Evolutionary conservation across 129 eudicot genomes (phyloP), one percentile per base, ranked within the genome.

Genomic region (Glebionis coronaria): DNA sequence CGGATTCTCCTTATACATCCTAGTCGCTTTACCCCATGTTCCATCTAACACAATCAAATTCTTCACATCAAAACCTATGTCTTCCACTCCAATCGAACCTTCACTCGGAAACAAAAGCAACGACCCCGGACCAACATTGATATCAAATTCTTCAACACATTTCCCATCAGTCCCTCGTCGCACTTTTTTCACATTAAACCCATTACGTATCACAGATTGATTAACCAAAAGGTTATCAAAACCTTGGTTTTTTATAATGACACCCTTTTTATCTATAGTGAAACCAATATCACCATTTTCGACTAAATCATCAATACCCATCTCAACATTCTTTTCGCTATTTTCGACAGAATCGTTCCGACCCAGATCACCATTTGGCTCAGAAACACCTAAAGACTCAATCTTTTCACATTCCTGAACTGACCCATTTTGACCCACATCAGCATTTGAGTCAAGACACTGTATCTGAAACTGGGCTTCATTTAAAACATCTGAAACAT

Each of bases 21-120:
- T 83, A 50, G 72, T 85, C 10, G 98, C 98, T 80, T 93, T 88
- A 47, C 86, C 76, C 98, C 98, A 93, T 38, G 98, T 88, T 31
- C 96, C 98, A 74, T 93, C 98, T 74, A 93, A 78, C 51, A 92
- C 98, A 54, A 93, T 93, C 80, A 93, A 67, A 56, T 93, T 93
- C 86, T 73, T 86, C 56, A 88, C 91, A 69, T 79, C 79, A 12
- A 86, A 88, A 54, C 80, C 71, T 2, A 86, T 31, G 4, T 66
- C 82, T 70, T 82, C 88, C 0, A 79, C 44, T 13, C 83, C 79
- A 49, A 88, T 74, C 9, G 98, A 82, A 8, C 68, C 58, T 59
- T 93, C 90, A 49, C 91, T 81, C 1, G 98, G 98, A 56, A 93
- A 93, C 9, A 93, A 78, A 19, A 93, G 84, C 31, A 79, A 76